phyloP scores from a whole-genome alignment of 192 early-diverging fungal species.

The Thamnidium elegans region DNA sequence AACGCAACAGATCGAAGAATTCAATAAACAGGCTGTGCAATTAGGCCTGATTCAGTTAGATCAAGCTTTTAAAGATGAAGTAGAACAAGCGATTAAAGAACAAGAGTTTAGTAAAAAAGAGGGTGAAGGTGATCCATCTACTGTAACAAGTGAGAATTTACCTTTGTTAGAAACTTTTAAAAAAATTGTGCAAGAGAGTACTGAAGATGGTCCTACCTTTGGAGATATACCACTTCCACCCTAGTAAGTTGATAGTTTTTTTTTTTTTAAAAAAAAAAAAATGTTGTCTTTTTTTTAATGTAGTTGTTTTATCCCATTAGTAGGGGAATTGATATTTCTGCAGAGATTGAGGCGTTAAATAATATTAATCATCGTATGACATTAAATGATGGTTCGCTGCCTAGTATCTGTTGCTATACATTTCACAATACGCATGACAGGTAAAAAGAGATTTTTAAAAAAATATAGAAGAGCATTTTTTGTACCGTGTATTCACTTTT shows the following conservation, averaged over 20 bases:
- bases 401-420: slow-evolving; percentile 93
- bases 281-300: background rate
- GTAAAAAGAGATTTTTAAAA: slow-evolving; percentile 23
- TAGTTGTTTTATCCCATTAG: slow-evolving; percentile 33
- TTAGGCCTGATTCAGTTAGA: slow-evolving; percentile 76
- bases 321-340: slow-evolving; percentile 75
- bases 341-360: slow-evolving; percentile 73
- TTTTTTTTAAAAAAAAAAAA: too few relatives aligned
- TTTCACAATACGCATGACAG: slow-evolving; percentile 89
- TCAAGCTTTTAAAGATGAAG: slow-evolving; percentile 68
- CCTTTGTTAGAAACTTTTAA: slow-evolving; percentile 55
- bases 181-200: slow-evolving; percentile 61
- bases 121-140: slow-evolving; percentile 16
- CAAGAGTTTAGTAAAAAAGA: slow-evolving; percentile 40
- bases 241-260: slow-evolving; percentile 45
- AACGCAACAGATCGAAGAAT: slow-evolving; percentile 67
- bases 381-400: slow-evolving; percentile 64
- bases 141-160: slow-evolving; percentile 14
- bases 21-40: slow-evolving; percentile 77
- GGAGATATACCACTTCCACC: slow-evolving; percentile 69
- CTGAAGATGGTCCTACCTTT: slow-evolving; percentile 54
- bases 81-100: slow-evolving; percentile 75
- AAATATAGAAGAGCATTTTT: background rate
- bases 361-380: slow-evolving; percentile 74
- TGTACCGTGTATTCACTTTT: background rate